Percentiles rank a stretch among this genome's conserved stretches.
These are phyloP conservation scores for Hansenula sp. DNA, from an alignment of 1,139 yeast genomes.

Conservation along the genomic window DNA sequence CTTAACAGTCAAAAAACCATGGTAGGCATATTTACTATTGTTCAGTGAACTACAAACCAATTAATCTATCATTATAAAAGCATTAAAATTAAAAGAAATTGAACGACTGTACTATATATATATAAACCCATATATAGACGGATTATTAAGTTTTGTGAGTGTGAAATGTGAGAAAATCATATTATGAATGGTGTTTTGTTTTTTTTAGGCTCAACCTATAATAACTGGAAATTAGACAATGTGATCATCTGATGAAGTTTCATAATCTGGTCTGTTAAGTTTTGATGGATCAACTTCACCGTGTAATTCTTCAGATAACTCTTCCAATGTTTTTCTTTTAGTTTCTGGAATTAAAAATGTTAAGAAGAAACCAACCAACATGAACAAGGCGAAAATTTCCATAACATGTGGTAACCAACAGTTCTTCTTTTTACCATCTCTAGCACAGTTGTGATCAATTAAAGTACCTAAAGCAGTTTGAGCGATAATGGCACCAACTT, in stretches of 20 bases:
- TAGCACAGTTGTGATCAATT: conserved; percentile 70
- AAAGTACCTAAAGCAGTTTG: conserved; percentile 87
- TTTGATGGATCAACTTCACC: conserved; percentile 54
- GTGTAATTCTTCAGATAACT: conserved; percentile 71
- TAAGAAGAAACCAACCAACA: conserved; percentile 69
- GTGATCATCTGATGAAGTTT: conserved; percentile 18
- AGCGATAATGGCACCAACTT: conserved; percentile 95
- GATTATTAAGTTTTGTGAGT: too few relatives aligned
- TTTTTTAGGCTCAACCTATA: neutral
- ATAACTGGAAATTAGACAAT: conserved; percentile 3
- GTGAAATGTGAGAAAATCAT: neutral
- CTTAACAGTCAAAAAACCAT: too few relatives aligned
- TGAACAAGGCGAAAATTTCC: conserved; percentile 89
- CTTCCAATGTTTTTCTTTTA: conserved; percentile 83
- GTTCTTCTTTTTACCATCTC: conserved; percentile 40
- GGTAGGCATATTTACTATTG: too few relatives aligned
- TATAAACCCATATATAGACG: too few relatives aligned
- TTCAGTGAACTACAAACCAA: too few relatives aligned
- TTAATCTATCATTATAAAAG: too few relatives aligned
- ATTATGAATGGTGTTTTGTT: neutral
- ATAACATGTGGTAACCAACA: conserved; percentile 89
- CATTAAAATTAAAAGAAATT: too few relatives aligned
- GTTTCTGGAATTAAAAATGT: conserved; percentile 81
- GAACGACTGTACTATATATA: neutral
- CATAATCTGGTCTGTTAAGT: conserved; percentile 10